Conservation (phyloP, 2,329 filamentous ascomycete genomes). For the Lasiodiplodia sp. region DNA sequence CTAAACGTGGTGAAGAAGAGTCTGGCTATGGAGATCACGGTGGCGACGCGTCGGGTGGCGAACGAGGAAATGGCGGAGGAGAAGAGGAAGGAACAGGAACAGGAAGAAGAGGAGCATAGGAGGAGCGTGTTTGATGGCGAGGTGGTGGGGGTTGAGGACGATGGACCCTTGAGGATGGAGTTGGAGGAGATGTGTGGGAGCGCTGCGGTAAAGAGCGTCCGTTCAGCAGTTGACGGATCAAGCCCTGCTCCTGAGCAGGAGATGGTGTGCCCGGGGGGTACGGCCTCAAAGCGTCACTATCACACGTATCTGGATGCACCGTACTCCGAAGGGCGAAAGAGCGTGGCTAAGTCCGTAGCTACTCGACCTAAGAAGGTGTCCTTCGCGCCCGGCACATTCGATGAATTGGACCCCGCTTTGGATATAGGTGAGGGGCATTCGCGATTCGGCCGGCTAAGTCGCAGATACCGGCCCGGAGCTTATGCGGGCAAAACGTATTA, state of each 20-base stretch:
- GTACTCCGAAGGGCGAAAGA: neutral
- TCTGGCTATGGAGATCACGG: neutral
- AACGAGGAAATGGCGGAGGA: neutral
- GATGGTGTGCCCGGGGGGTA: no score
- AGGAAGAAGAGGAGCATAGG: neutral
- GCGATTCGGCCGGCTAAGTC: neutral
- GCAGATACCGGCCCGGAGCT: neutral
- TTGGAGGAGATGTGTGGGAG: neutral
- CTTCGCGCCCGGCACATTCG: neutral
- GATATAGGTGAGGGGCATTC: neutral
- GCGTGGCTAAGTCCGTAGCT: neutral
- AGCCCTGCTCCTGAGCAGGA: neutral
- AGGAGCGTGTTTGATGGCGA: neutral
- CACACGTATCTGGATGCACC: neutral
- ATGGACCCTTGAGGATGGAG: neutral
- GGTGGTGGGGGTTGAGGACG: neutral
- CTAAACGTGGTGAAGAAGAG: neutral
- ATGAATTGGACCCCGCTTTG: neutral
- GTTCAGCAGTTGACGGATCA: no score
- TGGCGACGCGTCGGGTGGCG: neutral
- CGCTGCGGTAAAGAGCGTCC: neutral
- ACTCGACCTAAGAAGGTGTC: neutral
- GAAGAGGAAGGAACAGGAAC: neutral
- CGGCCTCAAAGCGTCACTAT: no score
- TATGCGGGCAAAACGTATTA: neutral